phyloP scores from a whole-genome alignment of 106 monocot genomes.

The Acorus calamus region DNA sequence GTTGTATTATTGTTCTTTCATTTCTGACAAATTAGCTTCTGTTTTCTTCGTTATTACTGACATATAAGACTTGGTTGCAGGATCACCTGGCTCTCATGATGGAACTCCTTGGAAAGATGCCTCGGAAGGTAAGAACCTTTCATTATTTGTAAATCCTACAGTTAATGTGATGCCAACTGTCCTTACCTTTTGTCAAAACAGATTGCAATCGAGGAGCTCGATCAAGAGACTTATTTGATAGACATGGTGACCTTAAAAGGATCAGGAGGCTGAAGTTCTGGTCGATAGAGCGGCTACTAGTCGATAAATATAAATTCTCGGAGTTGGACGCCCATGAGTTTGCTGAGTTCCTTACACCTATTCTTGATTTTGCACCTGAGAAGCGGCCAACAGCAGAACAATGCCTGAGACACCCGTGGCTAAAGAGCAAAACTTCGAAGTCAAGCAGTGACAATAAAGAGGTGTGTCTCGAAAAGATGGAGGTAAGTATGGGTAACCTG shows the following conservation, averaged over 20 bases:
- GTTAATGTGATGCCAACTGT: background rate
- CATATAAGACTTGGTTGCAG: conserved; percentile 27
- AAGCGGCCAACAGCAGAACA: conserved; percentile 61
- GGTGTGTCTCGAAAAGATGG: conserved; percentile 13
- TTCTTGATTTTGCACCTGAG: conserved; percentile 77
- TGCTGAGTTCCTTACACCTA: conserved; percentile 60
- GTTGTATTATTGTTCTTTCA: no score
- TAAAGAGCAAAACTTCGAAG: conserved; percentile 7
- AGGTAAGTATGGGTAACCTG: conserved; percentile 19
- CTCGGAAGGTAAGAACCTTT: conserved; percentile 46
- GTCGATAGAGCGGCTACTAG: conserved; percentile 48
- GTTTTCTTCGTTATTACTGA: background rate
- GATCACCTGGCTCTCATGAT: conserved; percentile 95
- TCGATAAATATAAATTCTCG: conserved; percentile 71
- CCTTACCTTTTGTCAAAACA: conserved; percentile 11
- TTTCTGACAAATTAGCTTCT: background rate
- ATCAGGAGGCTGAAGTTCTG: conserved; percentile 73
- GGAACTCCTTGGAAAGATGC: conserved; percentile 95
- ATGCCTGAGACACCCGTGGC: conserved; percentile 69
- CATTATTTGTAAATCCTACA: background rate
- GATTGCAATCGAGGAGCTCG: conserved; percentile 61
- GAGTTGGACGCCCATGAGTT: conserved; percentile 45
- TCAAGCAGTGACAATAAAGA: conserved; percentile 7
- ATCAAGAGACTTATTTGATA: conserved; percentile 84
- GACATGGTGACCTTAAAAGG: conserved; percentile 79